These are phyloP conservation scores for Phialophora expanda DNA, from an alignment of 2,329 filamentous ascomycete species.

Conservation along the genomic window DNA sequence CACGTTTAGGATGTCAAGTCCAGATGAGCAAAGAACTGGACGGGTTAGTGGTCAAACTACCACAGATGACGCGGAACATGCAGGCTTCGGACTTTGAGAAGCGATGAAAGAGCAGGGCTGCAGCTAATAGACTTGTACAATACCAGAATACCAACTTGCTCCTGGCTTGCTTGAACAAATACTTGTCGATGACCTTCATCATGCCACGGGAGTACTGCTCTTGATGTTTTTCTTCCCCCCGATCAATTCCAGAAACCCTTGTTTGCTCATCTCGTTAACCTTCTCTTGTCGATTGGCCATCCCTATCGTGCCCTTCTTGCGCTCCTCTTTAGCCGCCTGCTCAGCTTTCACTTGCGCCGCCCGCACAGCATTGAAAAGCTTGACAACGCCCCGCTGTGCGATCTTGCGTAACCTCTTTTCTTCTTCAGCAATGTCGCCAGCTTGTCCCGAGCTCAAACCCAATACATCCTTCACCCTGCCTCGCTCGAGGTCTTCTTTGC, in stretches of 20 bases:
- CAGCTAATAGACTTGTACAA: conserved; percentile 25
- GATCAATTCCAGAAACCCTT: conserved; percentile 94
- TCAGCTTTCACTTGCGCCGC: conserved; percentile 90
- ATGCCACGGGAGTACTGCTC: conserved; percentile 3
- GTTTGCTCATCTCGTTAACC: conserved; percentile 94
- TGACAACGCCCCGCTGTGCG: conserved; percentile 90
- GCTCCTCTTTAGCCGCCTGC: conserved; percentile 68
- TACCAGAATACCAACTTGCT: conserved; percentile 24
- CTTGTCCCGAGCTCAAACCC: conserved; percentile 61
- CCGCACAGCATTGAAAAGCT: conserved; percentile 93
- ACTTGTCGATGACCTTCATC: not conserved
- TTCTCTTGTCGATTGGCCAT: conserved; percentile 81
- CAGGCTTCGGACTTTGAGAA: conserved; percentile 86
- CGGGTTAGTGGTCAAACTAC: conserved; percentile 81
- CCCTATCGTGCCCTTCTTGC: conserved; percentile 76
- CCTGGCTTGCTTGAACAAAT: conserved; percentile 14
- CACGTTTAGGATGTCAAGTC: conserved; percentile 84
- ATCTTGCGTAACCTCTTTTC: conserved; percentile 84
- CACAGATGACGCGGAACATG: conserved; percentile 92
- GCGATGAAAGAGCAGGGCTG: conserved; percentile 17
- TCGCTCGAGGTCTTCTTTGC: conserved; percentile 78
- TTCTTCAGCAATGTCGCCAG: conserved; percentile 64
- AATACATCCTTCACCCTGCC: conserved; percentile 88
- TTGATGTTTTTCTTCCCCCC: conserved; percentile 54
- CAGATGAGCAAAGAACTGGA: conserved; percentile 89